Evolutionary conservation across 2,329 filamentous ascomycete genomes (phyloP), one percentile per base, ranked within the genome.

Genomic region (Didymella lethalis): DNA sequence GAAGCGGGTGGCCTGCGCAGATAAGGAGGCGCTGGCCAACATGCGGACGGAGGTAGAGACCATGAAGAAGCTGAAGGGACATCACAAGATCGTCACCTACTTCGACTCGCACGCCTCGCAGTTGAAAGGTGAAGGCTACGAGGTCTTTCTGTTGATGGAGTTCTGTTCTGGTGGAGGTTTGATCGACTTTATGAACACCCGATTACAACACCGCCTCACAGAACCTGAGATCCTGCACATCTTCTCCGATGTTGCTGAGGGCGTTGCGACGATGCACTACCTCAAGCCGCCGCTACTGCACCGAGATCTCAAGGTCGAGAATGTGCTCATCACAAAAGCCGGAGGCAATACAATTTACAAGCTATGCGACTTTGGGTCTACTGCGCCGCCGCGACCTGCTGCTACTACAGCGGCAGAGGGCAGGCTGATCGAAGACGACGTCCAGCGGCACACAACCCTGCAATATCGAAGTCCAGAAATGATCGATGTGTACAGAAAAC

Each of bases 131-230:
- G 93, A 93, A 41, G 95, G 95, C 58, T 99, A 97, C 77, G 95
- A 99, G 82, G 95, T 99, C 58, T 99, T 99, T 73, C 78, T 99
- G 73, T 88, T 99, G 65, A 99, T 99, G 95, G 95, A 99, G 77
- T 97, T 90, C 79, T 99, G 95, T 81, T 88, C 90, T 72, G 95
- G 95, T 49, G 95, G 95, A 64, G 94, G 95, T 34, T 81, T 99
- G 75, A 99, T 99, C 76, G 95, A 99, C 80, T 99, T 98, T 77
- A 99, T 99, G 95, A 99, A 99, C 80, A 99, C 95, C 34, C 88
- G 95, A 52, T 82, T 99, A 71, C 95, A 99, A 80, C 93, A 99
- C 77, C 90, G 95, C 49, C 84, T 99, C 78, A 99, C 94, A 34
- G 95, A 99, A 81, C 94, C 95, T 48, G 95, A 99, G 82, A 97